These are phyloP conservation scores for Komagataea norvegica DNA, from an alignment of 1,139 yeast species.

Conservation along the genomic window DNA sequence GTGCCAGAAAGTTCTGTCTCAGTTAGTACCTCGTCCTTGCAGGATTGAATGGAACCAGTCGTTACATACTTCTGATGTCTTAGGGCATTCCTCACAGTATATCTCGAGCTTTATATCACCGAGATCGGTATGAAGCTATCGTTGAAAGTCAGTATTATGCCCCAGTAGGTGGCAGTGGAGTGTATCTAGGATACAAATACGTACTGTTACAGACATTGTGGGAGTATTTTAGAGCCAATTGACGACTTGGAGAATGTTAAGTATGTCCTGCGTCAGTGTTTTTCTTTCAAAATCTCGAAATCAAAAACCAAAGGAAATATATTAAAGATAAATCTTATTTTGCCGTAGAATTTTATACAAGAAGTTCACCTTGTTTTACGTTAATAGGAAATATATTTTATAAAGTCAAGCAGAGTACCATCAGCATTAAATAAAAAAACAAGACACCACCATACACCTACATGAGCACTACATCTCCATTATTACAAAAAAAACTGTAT, in stretches of 20 bases:
- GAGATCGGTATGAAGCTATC: conserved; percentile 34
- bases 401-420: too few relatives aligned
- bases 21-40: neutral
- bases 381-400: conserved; percentile 7
- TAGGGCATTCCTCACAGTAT: conserved; percentile 37
- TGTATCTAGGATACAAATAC: conserved; percentile 7
- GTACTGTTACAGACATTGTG: conserved; percentile 24
- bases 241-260: too few relatives aligned
- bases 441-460: neutral
- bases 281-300: too few relatives aligned
- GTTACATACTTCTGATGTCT: conserved; percentile 31
- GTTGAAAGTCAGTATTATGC: neutral
- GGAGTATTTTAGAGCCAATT: too few relatives aligned
- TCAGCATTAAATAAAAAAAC: too few relatives aligned
- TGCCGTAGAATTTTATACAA: conserved; percentile 6
- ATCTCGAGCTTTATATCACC: conserved; percentile 39
- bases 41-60: neutral
- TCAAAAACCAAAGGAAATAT: too few relatives aligned
- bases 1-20: conserved; percentile 39
- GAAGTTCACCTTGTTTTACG: conserved; percentile 7
- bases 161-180: neutral
- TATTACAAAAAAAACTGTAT: too few relatives aligned
- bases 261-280: neutral
- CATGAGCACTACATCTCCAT: too few relatives aligned
- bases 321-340: conserved; percentile 5